phyloP scores from a whole-genome alignment of 805 yeast genomes.

The Yarrowia phangngaensis region DNA sequence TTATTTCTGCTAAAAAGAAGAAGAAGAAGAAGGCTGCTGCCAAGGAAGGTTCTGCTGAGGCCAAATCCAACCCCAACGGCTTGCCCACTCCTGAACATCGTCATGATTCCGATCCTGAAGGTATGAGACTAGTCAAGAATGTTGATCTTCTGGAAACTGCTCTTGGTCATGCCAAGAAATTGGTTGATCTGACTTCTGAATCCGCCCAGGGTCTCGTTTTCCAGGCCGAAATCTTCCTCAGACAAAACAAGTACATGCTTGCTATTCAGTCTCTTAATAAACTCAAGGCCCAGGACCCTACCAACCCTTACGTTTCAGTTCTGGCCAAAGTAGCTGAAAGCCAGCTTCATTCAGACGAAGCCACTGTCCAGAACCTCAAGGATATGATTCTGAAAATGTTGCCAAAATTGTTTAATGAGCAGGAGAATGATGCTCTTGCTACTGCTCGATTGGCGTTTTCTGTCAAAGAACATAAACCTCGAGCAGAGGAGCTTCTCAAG shows the following conservation, averaged over 20 bases:
- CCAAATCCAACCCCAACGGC: constrained; percentile 48
- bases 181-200: constrained; percentile 37
- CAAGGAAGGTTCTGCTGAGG: constrained; percentile 36
- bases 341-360: constrained; percentile 40
- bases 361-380: constrained; percentile 47
- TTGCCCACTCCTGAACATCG: constrained; percentile 42
- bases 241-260: constrained; percentile 49
- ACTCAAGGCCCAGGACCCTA: constrained; percentile 41
- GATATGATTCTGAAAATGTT: constrained; percentile 29
- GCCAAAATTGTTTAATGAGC: constrained; percentile 20
- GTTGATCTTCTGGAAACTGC: constrained; percentile 32
- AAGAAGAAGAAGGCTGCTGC: constrained; percentile 37
- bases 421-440: background rate
- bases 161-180: constrained; percentile 44
- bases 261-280: constrained; percentile 50
- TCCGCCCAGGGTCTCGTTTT: background rate
- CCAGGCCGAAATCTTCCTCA: constrained; percentile 40
- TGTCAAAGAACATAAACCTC: background rate
- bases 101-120: constrained; percentile 44
- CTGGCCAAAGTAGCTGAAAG: constrained; percentile 41
- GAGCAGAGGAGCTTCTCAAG: background rate
- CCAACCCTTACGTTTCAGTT: constrained; percentile 38
- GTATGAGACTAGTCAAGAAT: constrained; percentile 41
- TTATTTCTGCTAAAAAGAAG: constrained; percentile 43
- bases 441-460: constrained; percentile 19